Evolutionary conservation across 495 filamentous ascomycete species (phyloP), one percentile per base, ranked within the genome.

Genomic region (Penicillium atrosanguineum): DNA sequence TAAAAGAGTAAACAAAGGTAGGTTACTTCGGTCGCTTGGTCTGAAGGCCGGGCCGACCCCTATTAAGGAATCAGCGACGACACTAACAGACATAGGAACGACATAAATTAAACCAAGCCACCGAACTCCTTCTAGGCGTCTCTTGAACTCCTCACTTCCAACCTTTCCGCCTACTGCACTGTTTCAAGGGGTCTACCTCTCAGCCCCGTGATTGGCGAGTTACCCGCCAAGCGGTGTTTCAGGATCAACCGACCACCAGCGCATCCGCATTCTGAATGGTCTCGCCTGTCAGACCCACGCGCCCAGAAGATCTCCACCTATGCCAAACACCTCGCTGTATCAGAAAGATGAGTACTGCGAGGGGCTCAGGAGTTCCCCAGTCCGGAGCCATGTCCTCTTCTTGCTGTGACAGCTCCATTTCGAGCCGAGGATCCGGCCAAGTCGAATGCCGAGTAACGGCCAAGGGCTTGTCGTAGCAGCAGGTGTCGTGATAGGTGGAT

Each of bases 181-280:
- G 62, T 64, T 59, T 62, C 55, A 64, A 49, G 52, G 59, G 44
- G 56, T 36, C 28, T 28, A 4, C 15, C 20, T 14, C 15, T 7
- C 28, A 38, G 26, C 36, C 44, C 18, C 7, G 34, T 62, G 52
- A 64, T 64, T 64, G 59, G 62, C 18, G 15, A 25, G 37, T 23
- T 51, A 55, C 59, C 50, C 60, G 59, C 62, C 46, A n/a, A 26
- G 28, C 18, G 11, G 37, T 53, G 62, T 65, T 65, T 65, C 62
- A 63, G 43, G 50, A 48, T 48, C 43, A 46, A 50, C 42, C 20
- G 37, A 25, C 39, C 25, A 57, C 12, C 18, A 14, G 26, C 23
- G 8, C 20, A 37, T 18, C 19, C 50, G 20, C 9, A 51, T 39
- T 45, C 18, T 20, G 2, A 31, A 20, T 25, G 23, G 46, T 46